phyloP scores from a whole-genome alignment of 306 rosid genomes.

The Quercus variabilis region DNA sequence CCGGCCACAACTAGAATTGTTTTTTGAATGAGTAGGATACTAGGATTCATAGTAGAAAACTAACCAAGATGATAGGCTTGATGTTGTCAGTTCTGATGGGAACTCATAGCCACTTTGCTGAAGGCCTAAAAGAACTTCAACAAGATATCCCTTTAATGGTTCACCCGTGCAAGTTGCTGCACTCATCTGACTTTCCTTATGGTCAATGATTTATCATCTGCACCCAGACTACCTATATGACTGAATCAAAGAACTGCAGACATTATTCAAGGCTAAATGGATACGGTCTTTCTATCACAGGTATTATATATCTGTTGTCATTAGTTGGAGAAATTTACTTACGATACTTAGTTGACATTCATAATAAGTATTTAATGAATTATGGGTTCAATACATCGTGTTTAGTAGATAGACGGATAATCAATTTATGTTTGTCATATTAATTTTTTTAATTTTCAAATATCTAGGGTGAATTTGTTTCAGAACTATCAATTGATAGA shows the following conservation, averaged over 20 bases:
- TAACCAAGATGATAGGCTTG: no score
- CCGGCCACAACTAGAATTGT: no score
- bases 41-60: no score
- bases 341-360: no score
- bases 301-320: slow-evolving; percentile 31
- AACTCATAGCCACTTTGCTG: not conserved
- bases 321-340: not conserved
- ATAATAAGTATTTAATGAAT: no score
- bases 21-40: no score
- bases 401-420: not conserved
- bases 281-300: slow-evolving; percentile 86
- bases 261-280: slow-evolving; percentile 94
- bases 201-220: slow-evolving; percentile 33
- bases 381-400: no score
- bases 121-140: not conserved
- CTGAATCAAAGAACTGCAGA: slow-evolving; percentile 91
- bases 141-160: no score
- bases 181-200: not conserved
- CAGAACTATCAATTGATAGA: not conserved
- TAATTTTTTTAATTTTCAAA: slow-evolving; percentile 8
- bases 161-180: not conserved
- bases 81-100: not conserved
- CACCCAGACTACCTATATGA: slow-evolving; percentile 88
- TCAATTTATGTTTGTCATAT: not conserved
- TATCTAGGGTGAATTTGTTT: not conserved